Conservation (phyloP, 2,329 filamentous ascomycete species). For the Colletotrichum siamense region DNA sequence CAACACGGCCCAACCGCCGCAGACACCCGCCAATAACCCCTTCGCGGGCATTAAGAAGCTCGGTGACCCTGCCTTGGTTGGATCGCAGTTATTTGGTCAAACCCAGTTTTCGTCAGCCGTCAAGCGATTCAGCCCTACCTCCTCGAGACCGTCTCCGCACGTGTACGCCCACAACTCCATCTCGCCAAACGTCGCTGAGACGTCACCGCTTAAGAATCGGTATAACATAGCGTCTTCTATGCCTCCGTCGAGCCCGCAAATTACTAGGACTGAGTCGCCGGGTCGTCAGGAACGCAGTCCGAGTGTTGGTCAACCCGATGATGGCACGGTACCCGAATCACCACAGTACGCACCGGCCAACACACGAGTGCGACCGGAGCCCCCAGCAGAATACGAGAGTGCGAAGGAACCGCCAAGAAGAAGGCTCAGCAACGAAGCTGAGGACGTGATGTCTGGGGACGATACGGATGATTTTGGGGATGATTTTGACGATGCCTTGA, state of each 20-base stretch:
- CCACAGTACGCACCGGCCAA: conserved; percentile 22
- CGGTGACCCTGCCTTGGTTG: conserved; percentile 38
- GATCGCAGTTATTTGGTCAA: conserved; percentile 60
- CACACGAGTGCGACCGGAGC: conserved; percentile 26
- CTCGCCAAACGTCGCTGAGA: conserved; percentile 50
- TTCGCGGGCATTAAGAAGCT: conserved; percentile 43
- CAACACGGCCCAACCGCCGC: conserved; percentile 35
- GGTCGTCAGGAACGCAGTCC: conserved; percentile 30
- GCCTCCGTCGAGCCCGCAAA: conserved; percentile 46
- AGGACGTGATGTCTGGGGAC: conserved; percentile 34
- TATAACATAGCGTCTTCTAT: conserved; percentile 52
- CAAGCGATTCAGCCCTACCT: conserved; percentile 59
- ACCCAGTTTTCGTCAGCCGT: conserved; percentile 60
- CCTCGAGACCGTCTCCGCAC: conserved; percentile 61
- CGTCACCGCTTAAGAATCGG: conserved; percentile 57
- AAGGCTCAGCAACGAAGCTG: conserved; percentile 29
- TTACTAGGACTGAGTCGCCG: conserved; percentile 15
- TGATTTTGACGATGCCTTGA: conserved; percentile 33
- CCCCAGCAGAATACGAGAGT: conserved; percentile 48
- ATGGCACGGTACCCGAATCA: conserved; percentile 41
- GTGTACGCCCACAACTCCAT: conserved; percentile 47
- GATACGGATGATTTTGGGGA: conserved; percentile 42
- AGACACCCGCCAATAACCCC: conserved; percentile 59
- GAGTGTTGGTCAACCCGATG: conserved; percentile 27
- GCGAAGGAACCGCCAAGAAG: conserved; percentile 53